Evolutionary conservation across 2,329 filamentous ascomycete genomes (phyloP), one percentile per base, ranked within the genome.

Genomic region (Colletotrichum sp.): DNA sequence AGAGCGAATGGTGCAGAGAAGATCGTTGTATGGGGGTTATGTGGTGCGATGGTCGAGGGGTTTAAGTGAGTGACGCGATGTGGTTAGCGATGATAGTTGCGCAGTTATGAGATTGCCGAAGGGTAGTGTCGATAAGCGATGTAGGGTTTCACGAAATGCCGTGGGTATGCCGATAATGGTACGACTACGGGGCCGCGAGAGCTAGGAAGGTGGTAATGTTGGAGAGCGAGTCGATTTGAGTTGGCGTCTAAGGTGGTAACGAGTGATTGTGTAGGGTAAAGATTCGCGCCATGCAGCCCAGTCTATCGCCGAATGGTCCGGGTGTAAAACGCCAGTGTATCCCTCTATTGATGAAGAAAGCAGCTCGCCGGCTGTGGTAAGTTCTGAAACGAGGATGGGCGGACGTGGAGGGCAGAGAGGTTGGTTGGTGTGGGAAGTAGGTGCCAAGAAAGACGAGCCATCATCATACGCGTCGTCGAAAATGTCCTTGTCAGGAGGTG

Each of bases 81-180:
- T 24, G 64, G 55, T 18, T 48, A 57, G 60, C n/a, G 63, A 55
- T 58, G 38, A 38, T 64, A 24, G 13, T 64, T 24, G 52, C 28
- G 15, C 34, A 32, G 16, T 38, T 60, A 60, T 36, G 64, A 76
- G 74, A 76, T 74, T 76, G 70, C 57, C 74, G 74, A 76, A 36
- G 34, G 18, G 74, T 38, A 36, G 32, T 68, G 57, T 73, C 43
- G 74, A 76, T 76, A 76, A 74, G 70, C 70, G 74, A 74, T 60
- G 34, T 9, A 24, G 60, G 28, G 34, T 24, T 18, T 21, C 6
- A 34, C 34, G 24, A 24, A 48, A 24, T 36, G 26, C 58, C 64
- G n/a, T 26, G 21, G 24, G n/a, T 18, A 21, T 30, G 9, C n/a
- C 38, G 13, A 34, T 66, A 21, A 36, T n/a, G 18, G 8, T 26